phyloP scores from a whole-genome alignment of 208 protist species.

The Trypanosoma vivax region DNA sequence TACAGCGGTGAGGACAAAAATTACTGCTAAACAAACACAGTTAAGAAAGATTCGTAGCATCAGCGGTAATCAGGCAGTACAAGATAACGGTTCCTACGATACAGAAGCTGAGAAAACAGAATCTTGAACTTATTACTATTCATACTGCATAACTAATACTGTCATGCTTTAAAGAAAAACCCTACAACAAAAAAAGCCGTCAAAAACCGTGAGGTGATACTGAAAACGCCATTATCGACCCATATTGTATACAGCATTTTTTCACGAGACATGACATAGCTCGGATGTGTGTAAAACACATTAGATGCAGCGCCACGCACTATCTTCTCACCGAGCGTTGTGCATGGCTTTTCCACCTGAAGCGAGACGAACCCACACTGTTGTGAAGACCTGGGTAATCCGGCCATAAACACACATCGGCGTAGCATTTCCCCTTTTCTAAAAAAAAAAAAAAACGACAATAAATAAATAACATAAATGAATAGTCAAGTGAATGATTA shows the following conservation, averaged over 20 bases:
- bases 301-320: slow-evolving; percentile 45
- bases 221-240: slow-evolving; percentile 79
- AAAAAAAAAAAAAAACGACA: slow-evolving; percentile 7
- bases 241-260: slow-evolving; percentile 89
- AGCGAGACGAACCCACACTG: slow-evolving; percentile 30
- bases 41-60: too few relatives aligned
- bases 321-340: slow-evolving; percentile 80
- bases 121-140: too few relatives aligned
- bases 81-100: too few relatives aligned
- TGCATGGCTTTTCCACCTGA: slow-evolving; percentile 84
- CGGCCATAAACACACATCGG: slow-evolving; percentile 1
- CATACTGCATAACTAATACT: too few relatives aligned
- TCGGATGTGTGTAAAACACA: slow-evolving; percentile 81
- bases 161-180: slow-evolving; percentile 85
- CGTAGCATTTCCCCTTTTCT: slow-evolving; percentile 17
- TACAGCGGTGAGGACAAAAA: too few relatives aligned
- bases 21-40: too few relatives aligned
- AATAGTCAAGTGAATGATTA: slow-evolving; percentile 1
- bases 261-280: slow-evolving; percentile 85
- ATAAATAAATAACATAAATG: slow-evolving; percentile 1
- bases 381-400: slow-evolving; percentile 22
- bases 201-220: slow-evolving; percentile 51
- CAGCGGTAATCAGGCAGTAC: too few relatives aligned
- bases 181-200: slow-evolving; percentile 76
- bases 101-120: too few relatives aligned